Percentiles rank a stretch among this genome's conserved stretches.
Conservation (phyloP, 495 filamentous ascomycete genomes). For the Barbatosphaeria neglecta region DNA sequence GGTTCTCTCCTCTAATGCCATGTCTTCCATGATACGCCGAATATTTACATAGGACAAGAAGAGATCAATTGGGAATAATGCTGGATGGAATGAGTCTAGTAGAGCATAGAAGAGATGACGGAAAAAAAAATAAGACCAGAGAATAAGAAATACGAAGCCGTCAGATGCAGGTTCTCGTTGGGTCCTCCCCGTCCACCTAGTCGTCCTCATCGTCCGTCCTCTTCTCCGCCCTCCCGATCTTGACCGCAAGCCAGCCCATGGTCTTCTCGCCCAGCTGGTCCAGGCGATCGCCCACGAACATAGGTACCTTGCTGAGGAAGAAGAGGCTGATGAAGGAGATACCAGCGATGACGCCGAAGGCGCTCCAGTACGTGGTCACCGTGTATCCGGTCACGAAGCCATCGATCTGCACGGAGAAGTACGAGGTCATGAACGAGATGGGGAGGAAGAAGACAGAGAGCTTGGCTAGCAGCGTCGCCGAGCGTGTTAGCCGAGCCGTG, state of each 20-base stretch:
- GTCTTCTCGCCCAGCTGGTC: slow-evolving; percentile 40
- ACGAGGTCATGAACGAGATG: slow-evolving; percentile 72
- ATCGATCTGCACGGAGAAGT: slow-evolving; percentile 63
- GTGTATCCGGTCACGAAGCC: slow-evolving; percentile 48
- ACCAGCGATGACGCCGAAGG: slow-evolving; percentile 56
- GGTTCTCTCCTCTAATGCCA: too few species aligned
- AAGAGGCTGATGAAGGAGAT: slow-evolving; percentile 50
- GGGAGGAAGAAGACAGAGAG: slow-evolving; percentile 77
- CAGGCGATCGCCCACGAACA: slow-evolving; percentile 37
- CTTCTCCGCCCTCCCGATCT: background rate
- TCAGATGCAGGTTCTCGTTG: too few species aligned
- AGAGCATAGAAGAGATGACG: too few species aligned
- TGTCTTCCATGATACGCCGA: too few species aligned
- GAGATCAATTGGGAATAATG: too few species aligned
- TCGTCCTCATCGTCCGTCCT: slow-evolving; percentile 7
- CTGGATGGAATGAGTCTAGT: too few species aligned
- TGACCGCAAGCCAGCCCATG: slow-evolving; percentile 8
- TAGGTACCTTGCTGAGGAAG: slow-evolving; percentile 35
- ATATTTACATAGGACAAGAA: too few species aligned
- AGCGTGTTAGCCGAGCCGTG: slow-evolving; percentile 65
- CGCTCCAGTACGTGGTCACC: slow-evolving; percentile 56
- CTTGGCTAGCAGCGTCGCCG: slow-evolving; percentile 74
- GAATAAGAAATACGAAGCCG: too few species aligned
- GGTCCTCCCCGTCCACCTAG: too few species aligned
- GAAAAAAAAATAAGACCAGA: too few species aligned